Conservation (phyloP, 176 grass and related monocot species). For the Zoysia japonica region DNA sequence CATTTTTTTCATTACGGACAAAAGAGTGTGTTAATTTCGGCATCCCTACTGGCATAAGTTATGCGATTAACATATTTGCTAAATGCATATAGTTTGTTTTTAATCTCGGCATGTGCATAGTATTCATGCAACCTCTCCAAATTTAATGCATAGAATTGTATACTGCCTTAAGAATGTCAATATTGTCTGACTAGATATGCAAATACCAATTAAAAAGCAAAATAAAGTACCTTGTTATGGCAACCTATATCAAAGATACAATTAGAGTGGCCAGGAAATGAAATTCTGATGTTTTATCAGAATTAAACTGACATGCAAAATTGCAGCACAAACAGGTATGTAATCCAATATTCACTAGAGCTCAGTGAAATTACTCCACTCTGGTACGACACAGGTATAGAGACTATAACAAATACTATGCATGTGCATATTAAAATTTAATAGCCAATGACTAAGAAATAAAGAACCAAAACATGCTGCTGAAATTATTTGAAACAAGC, state of each 20-base stretch:
- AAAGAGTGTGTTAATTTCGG: background rate
- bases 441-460: slow-evolving; percentile 16
- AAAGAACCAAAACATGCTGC: slow-evolving; percentile 17
- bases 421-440: background rate
- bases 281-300: background rate
- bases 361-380: slow-evolving; percentile 6
- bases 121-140: slow-evolving; percentile 14
- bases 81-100: background rate
- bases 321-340: background rate
- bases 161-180: background rate
- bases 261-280: background rate
- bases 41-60: slow-evolving; percentile 1
- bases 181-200: background rate
- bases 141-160: slow-evolving; percentile 6
- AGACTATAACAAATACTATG: slow-evolving; percentile 9
- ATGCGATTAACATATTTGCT: background rate
- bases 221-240: background rate
- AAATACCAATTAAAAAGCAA: slow-evolving; percentile 19
- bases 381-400: background rate
- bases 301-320: slow-evolving; percentile 7
- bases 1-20: background rate
- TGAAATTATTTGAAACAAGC: slow-evolving; percentile 49
- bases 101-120: background rate
- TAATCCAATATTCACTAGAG: slow-evolving; percentile 2
- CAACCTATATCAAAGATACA: background rate